phyloP scores from a whole-genome alignment of 768 basidiomycete species.

The Rhizopogon roseolus region DNA sequence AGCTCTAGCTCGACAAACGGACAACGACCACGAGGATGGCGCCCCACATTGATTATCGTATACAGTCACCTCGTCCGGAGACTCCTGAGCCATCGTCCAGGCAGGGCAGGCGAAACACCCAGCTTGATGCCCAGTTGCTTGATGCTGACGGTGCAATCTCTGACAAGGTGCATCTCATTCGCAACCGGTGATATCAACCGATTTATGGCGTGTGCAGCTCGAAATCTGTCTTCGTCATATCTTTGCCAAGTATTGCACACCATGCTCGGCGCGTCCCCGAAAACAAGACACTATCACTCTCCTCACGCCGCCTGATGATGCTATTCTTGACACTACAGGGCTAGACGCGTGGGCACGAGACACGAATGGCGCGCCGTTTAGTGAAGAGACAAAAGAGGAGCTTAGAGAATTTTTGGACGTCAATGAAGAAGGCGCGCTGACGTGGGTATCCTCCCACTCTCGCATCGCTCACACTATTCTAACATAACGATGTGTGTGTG shows the following conservation, averaged over 20 bases:
- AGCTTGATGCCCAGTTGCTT: constrained; percentile 50
- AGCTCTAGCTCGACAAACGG: not conserved
- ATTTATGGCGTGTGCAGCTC: constrained; percentile 36
- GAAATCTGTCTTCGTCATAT: constrained; percentile 71
- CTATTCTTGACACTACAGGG: constrained; percentile 55
- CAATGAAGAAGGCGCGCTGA: constrained; percentile 64
- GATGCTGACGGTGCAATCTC: constrained; percentile 71
- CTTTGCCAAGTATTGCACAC: constrained; percentile 73
- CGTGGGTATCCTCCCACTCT: constrained; percentile 41
- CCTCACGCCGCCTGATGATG: constrained; percentile 43
- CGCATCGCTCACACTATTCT: not conserved
- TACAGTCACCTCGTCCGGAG: constrained; percentile 49
- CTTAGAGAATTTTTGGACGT: constrained; percentile 72
- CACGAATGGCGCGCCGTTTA: constrained; percentile 80
- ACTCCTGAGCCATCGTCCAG: constrained; percentile 59
- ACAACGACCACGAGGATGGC: not conserved
- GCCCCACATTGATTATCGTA: constrained; percentile 12
- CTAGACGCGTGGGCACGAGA: constrained; percentile 74
- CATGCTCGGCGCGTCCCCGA: constrained; percentile 19
- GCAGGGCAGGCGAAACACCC: constrained; percentile 52
- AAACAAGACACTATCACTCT: constrained; percentile 26
- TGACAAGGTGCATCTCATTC: constrained; percentile 40
- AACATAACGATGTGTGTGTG: not conserved
- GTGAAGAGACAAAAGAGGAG: constrained; percentile 73
- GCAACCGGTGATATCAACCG: not conserved